Conservation (phyloP, 805 yeast species). For the Myxozyma neotropica region DNA sequence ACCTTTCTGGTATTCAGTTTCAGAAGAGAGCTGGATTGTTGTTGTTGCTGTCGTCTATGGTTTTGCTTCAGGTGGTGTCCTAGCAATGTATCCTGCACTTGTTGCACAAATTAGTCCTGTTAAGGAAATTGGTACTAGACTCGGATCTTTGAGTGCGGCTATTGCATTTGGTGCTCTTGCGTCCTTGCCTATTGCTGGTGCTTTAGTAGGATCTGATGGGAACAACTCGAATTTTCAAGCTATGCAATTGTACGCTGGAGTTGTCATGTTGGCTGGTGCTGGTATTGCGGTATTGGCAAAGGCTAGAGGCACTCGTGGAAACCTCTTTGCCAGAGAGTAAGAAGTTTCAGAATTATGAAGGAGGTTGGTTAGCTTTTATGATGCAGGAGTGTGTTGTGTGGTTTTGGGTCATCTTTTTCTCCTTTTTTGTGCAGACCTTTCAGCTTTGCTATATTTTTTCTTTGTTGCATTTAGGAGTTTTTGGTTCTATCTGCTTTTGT, state of each 20-base stretch:
- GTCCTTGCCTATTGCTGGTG: constrained; percentile 43
- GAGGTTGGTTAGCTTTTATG: not conserved
- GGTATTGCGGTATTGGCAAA: constrained; percentile 29
- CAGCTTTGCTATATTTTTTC: not conserved
- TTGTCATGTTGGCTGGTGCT: constrained; percentile 30
- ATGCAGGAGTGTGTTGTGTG: too few relatives aligned
- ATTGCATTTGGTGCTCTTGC: constrained; percentile 54
- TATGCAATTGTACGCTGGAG: constrained; percentile 36
- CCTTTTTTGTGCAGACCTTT: not conserved
- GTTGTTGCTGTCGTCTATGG: constrained; percentile 42
- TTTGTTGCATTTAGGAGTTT: constrained; percentile 1
- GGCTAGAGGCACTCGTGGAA: constrained; percentile 25
- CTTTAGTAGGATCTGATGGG: constrained; percentile 22
- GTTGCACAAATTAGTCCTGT: constrained; percentile 40
- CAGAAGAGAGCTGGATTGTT: constrained; percentile 24
- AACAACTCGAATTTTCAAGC: constrained; percentile 14
- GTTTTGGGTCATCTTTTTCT: too few relatives aligned
- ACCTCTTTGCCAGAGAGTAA: constrained; percentile 20
- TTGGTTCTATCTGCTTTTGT: constrained; percentile 1
- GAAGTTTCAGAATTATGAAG: not conserved
- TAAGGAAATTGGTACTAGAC: constrained; percentile 43
- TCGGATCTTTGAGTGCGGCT: constrained; percentile 63
- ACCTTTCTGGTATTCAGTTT: constrained; percentile 30
- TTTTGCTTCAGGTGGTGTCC: constrained; percentile 42
- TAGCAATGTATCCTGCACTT: constrained; percentile 43